A percentile compares a stretch with the other conserved stretches of the same genome.
Conservation (phyloP, 228 moss, liverwort and hornwort species). For the Sphagnum magellanicum region DNA sequence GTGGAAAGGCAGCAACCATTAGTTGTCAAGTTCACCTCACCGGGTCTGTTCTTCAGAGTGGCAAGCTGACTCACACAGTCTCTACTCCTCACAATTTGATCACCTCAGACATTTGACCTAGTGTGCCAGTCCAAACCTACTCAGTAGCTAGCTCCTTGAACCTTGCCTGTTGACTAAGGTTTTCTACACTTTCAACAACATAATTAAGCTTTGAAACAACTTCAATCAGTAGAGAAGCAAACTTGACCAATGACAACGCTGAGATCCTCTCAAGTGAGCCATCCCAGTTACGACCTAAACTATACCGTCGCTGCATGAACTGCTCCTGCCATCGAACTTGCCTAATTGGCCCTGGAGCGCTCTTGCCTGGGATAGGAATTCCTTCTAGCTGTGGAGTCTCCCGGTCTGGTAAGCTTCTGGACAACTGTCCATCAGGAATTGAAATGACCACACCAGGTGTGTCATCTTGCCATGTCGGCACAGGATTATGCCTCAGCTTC, state of each 20-base stretch:
- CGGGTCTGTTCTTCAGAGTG: no score
- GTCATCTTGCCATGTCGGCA: not conserved
- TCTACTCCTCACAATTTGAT: no score
- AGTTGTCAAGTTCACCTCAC: no score
- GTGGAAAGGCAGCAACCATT: no score
- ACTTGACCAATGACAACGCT: conserved; percentile 82
- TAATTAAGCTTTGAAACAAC: conserved; percentile 85
- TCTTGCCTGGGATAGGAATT: conserved; percentile 8
- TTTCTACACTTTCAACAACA: conserved; percentile 66
- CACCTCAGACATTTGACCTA: no score
- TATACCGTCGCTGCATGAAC: conserved; percentile 55
- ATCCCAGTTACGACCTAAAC: conserved; percentile 67
- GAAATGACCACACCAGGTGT: no score
- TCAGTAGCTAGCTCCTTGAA: conserved; percentile 21
- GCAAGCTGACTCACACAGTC: no score
- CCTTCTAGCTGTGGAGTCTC: conserved; percentile 9
- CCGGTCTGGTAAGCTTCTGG: conserved; percentile 2
- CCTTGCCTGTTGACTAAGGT: conserved; percentile 50
- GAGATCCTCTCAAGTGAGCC: conserved; percentile 84
- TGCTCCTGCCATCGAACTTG: conserved; percentile 41
- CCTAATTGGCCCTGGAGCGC: not conserved
- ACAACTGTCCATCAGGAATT: not conserved
- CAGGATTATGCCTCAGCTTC: conserved; percentile 1
- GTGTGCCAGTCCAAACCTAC: not conserved
- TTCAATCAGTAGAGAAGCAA: conserved; percentile 81